Evolutionary conservation across 768 basidiomycete species (phyloP).

Genomic region (Rhizopogon rudus): DNA sequence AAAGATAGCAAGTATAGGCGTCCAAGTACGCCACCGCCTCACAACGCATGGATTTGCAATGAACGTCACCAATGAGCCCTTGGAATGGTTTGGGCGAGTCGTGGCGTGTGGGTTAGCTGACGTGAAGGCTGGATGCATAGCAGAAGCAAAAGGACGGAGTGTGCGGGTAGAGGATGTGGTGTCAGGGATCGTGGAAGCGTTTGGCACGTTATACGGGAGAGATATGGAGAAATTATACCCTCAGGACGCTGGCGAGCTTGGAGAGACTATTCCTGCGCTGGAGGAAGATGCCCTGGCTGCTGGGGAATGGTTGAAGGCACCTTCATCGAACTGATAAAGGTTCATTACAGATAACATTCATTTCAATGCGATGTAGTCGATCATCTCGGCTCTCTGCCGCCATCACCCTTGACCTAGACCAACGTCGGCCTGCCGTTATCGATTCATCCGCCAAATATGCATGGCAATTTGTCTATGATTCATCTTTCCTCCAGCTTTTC

Average conservation of each 20-base stretch:
- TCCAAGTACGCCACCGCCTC: slow-evolving; percentile 91
- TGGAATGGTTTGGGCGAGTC: slow-evolving; percentile 81
- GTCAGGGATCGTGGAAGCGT: slow-evolving; percentile 40
- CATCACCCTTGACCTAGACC: too few species aligned
- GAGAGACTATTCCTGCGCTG: slow-evolving; percentile 39
- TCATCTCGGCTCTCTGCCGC: too few species aligned
- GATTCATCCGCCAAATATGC: too few species aligned
- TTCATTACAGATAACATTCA: neutral
- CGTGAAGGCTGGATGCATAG: slow-evolving; percentile 73
- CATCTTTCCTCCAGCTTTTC: too few species aligned
- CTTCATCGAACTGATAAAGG: slow-evolving; percentile 1
- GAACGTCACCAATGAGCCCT: slow-evolving; percentile 80
- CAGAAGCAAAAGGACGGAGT: slow-evolving; percentile 33
- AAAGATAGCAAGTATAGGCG: slow-evolving; percentile 94
- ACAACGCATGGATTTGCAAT: slow-evolving; percentile 94
- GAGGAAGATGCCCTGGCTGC: slow-evolving; percentile 40
- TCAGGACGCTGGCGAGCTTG: slow-evolving; percentile 40
- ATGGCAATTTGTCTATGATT: too few species aligned
- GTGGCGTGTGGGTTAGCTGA: slow-evolving; percentile 89
- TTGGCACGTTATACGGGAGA: slow-evolving; percentile 45
- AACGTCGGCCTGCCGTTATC: too few species aligned
- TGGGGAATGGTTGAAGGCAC: slow-evolving; percentile 35
- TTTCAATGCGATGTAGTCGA: too few species aligned
- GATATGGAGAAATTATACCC: slow-evolving; percentile 41
- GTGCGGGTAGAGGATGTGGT: slow-evolving; percentile 48